Evolutionary conservation across 176 grass and related monocot species (phyloP).

Genomic region (Thalia dealbata): DNA sequence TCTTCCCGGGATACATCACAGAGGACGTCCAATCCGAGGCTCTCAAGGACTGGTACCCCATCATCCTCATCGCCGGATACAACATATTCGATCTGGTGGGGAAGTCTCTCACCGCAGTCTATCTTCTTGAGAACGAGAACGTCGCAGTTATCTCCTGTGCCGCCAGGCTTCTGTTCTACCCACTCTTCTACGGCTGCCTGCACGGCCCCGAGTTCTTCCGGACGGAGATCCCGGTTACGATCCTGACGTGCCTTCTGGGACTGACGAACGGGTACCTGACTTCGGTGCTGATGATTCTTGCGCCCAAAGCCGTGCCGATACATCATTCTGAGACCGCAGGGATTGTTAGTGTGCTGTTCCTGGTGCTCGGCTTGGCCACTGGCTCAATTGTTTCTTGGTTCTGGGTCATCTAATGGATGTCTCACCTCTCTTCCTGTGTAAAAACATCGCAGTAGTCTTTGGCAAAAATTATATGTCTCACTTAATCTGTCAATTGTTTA

Average conservation of each 20-base stretch:
- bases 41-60: slow-evolving; percentile 85
- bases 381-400: slow-evolving; percentile 83
- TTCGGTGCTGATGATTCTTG: slow-evolving; percentile 69
- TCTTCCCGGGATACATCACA: slow-evolving; percentile 89
- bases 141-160: slow-evolving; percentile 40
- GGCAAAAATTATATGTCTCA: background rate
- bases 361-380: slow-evolving; percentile 45
- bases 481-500: slow-evolving; percentile 22
- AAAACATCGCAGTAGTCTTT: background rate
- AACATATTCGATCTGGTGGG: slow-evolving; percentile 85
- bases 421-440: background rate
- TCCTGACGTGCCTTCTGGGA: slow-evolving; percentile 68
- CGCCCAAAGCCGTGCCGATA: slow-evolving; percentile 76
- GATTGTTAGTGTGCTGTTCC: slow-evolving; percentile 82
- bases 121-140: slow-evolving; percentile 53
- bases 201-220: slow-evolving; percentile 77
- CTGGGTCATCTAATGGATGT: slow-evolving; percentile 58
- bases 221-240: slow-evolving; percentile 57
- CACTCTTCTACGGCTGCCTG: slow-evolving; percentile 74
- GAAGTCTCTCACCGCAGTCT: slow-evolving; percentile 56
- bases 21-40: slow-evolving; percentile 86
- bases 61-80: slow-evolving; percentile 72
- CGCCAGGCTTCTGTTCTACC: slow-evolving; percentile 64
- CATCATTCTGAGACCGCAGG: slow-evolving; percentile 79
- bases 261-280: slow-evolving; percentile 85